Percentiles rank a stretch among this genome's conserved stretches.
phyloP scores from a whole-genome alignment of 768 basidiomycete species.

The Artomyces pyxidatus region DNA sequence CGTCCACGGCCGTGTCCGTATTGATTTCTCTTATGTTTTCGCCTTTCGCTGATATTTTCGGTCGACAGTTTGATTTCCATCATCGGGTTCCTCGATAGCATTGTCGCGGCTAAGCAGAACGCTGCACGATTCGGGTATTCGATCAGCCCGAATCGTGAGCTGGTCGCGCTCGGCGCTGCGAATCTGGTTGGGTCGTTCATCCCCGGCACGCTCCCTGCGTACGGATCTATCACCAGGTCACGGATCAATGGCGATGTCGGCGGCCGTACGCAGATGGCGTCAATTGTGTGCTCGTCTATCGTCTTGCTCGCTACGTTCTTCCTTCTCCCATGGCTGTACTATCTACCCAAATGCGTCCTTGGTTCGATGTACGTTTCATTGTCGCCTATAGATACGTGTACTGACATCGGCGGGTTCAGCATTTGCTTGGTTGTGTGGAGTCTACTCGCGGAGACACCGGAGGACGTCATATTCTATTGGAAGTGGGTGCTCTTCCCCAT shows the following conservation, averaged over 20 bases:
- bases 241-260: constrained; percentile 90
- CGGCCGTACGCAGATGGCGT: constrained; percentile 83
- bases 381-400: constrained; percentile 1
- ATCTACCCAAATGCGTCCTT: constrained; percentile 83
- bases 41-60: background rate
- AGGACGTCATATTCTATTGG: constrained; percentile 82
- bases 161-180: constrained; percentile 84
- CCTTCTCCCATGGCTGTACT: constrained; percentile 79
- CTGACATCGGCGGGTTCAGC: constrained; percentile 28
- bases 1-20: constrained; percentile 71
- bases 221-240: constrained; percentile 87
- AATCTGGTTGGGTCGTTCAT: constrained; percentile 77
- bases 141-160: constrained; percentile 89
- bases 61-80: constrained; percentile 59
- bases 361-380: constrained; percentile 64
- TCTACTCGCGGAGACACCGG: constrained; percentile 78
- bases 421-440: constrained; percentile 81
- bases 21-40: background rate
- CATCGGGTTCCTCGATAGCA: constrained; percentile 89
- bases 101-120: constrained; percentile 93
- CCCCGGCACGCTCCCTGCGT: constrained; percentile 86
- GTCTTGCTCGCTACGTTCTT: constrained; percentile 85
- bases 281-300: constrained; percentile 63
- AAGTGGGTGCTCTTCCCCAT: constrained; percentile 36
- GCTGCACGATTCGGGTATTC: constrained; percentile 77